Conservation (phyloP, 2,329 filamentous ascomycete genomes). For the Claviceps sp. region DNA sequence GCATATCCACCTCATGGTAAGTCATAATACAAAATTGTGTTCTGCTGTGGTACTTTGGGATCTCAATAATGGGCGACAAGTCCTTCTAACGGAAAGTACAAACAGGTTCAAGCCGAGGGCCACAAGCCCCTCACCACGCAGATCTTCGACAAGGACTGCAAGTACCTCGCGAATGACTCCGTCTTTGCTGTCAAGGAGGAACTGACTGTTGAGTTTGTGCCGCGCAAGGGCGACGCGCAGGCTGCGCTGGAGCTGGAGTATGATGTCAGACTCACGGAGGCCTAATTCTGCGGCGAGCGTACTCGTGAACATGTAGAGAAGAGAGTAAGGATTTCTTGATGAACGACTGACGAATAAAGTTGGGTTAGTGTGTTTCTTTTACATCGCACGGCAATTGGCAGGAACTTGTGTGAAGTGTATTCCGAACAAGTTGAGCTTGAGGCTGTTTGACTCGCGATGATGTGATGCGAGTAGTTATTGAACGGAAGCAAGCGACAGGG, state of each 20-base stretch:
- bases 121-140: slow-evolving; percentile 59
- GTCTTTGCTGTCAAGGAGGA: slow-evolving; percentile 43
- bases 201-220: slow-evolving; percentile 29
- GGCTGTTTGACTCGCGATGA: too few relatives aligned
- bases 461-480: too few relatives aligned
- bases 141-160: slow-evolving; percentile 57
- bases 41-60: too few relatives aligned
- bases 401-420: too few relatives aligned
- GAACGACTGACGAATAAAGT: neutral
- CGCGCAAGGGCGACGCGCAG: slow-evolving; percentile 25
- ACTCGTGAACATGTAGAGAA: neutral
- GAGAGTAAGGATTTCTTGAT: neutral
- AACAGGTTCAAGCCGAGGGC: slow-evolving; percentile 33
- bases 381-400: too few relatives aligned
- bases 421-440: too few relatives aligned
- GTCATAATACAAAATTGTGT: neutral
- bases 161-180: slow-evolving; percentile 41
- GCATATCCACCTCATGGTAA: slow-evolving; percentile 46
- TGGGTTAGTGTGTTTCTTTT: too few relatives aligned
- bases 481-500: too few relatives aligned
- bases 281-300: neutral
- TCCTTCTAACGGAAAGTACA: neutral
- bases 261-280: slow-evolving; percentile 36
- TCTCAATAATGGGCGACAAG: too few relatives aligned
- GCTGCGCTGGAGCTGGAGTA: slow-evolving; percentile 47